Evolutionary conservation across 1,284 basidiomycete species (phyloP).

Genomic region (Apiotrichum gracile): DNA sequence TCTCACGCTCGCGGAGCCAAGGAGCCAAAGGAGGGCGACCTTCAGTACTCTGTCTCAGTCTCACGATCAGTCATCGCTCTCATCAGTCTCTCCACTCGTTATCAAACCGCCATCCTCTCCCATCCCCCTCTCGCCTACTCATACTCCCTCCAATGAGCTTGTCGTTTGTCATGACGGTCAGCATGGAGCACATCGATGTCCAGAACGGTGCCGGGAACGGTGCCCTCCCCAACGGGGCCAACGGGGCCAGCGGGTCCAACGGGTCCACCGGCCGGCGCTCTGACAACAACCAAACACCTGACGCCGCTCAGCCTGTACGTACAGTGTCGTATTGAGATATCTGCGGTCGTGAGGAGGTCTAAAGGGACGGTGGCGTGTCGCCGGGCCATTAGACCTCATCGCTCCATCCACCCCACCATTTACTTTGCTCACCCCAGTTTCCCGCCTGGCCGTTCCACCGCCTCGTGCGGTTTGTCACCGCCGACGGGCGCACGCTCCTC

Average conservation of each 20-base stretch:
- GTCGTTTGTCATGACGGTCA: neutral
- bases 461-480: constrained; percentile 27
- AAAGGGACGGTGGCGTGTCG: too few relatives aligned
- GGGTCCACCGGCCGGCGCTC: neutral
- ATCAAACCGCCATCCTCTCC: neutral
- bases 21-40: too few relatives aligned
- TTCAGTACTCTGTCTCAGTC: too few relatives aligned
- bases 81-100: neutral
- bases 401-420: too few relatives aligned
- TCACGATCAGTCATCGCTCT: too few relatives aligned
- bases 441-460: constrained; percentile 19
- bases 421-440: neutral
- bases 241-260: neutral
- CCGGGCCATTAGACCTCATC: too few relatives aligned
- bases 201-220: too few relatives aligned
- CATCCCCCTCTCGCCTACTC: neutral
- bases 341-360: too few relatives aligned
- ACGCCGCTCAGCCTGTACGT: neutral
- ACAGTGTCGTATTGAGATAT: too few relatives aligned
- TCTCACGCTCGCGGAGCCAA: too few relatives aligned
- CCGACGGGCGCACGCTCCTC: constrained; percentile 17
- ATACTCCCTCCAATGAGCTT: neutral
- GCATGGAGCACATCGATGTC: neutral
- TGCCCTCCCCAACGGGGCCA: too few relatives aligned
- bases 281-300: neutral